A percentile compares a stretch with the other conserved stretches of the same genome.
These are phyloP conservation scores for Alternaria ventricosa DNA, from an alignment of 2,329 filamentous ascomycete genomes.

Conservation along the genomic window DNA sequence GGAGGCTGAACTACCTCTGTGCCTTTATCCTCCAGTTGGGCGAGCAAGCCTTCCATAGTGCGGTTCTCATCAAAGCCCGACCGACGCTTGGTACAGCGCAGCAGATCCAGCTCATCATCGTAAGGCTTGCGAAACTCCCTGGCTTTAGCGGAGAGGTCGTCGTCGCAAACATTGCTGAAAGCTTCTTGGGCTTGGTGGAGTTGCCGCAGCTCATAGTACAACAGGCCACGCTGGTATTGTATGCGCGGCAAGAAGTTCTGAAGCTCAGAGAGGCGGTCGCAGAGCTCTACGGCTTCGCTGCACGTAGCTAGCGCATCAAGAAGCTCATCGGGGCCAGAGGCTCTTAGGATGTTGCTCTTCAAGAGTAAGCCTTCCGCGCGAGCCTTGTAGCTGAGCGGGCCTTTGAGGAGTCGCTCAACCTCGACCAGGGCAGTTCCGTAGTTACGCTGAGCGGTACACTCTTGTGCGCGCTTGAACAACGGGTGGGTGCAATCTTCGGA, in stretches of 20 bases:
- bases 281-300: slow-evolving; percentile 40
- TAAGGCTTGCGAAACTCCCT: slow-evolving; percentile 21
- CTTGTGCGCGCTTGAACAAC: slow-evolving; percentile 27
- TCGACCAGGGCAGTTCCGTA: slow-evolving; percentile 33
- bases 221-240: slow-evolving; percentile 35
- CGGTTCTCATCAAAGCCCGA: slow-evolving; percentile 41
- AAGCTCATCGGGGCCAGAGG: slow-evolving; percentile 29
- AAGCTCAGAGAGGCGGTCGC: slow-evolving; percentile 28
- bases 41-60: slow-evolving; percentile 23
- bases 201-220: slow-evolving; percentile 32
- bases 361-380: slow-evolving; percentile 38
- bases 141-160: slow-evolving; percentile 12
- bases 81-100: slow-evolving; percentile 21
- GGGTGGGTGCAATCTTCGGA: slow-evolving; percentile 16
- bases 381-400: slow-evolving; percentile 31
- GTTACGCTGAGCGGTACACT: slow-evolving; percentile 23
- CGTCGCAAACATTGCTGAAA: slow-evolving; percentile 17
- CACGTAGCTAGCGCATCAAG: slow-evolving; percentile 41
- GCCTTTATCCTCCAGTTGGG: slow-evolving; percentile 20
- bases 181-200: slow-evolving; percentile 30
- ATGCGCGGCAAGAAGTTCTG: slow-evolving; percentile 30
- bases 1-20: slow-evolving; percentile 10
- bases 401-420: slow-evolving; percentile 33
- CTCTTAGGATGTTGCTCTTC: slow-evolving; percentile 36
- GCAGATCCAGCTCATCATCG: slow-evolving; percentile 27